Evolutionary conservation across 2,329 filamentous ascomycete genomes (phyloP), one percentile per base, ranked within the genome.

Genomic region (Ceratocystis colombiana): DNA sequence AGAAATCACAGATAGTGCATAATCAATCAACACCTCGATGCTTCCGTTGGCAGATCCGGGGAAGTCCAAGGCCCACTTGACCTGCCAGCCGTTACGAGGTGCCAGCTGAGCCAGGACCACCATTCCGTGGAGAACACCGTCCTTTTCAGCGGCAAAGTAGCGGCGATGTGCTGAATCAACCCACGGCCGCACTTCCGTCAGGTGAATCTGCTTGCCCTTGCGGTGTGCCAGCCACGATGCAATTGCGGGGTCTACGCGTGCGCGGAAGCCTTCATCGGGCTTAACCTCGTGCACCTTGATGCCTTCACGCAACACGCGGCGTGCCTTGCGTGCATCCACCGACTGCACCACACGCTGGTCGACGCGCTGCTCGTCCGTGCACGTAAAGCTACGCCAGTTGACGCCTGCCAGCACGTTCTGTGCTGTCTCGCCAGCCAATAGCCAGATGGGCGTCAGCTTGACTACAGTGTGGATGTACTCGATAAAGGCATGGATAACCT

Each of bases 41-140:
- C 89, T 87, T 61, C 92, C 92, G 57, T 85, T 89, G n/a, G 92
- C 88, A 0, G 91, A 84, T 30, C 84, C 85, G 0, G 91, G 92
- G 80, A 96, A 96, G 76, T 96, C 90, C 65, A 96, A 84, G n/a
- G 88, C 89, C 79, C 94, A 96, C 79, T 96, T 96, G 73, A 96
- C 87, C 78, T 96, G 92, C 85, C 90, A 95, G 65, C 92, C 92
- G 73, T 95, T 84, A 45, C 84, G 80, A 1, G 90, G 89, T 2
- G 88, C 84, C 33, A 96, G 84, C 74, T 90, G 88, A 64, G 89
- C 88, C 71, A 96, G 79, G 7, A 93, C 86, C n/a, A 93, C 87
- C 67, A 96, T 82, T 44, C 88, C 87, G 53, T 82, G 82, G 66
- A 96, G 84, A 68, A 82, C 84, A 69, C 88, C 88, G 17, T 89